Evolutionary conservation across 495 filamentous ascomycete species (phyloP).

Genomic region (Glonium stellatum): DNA sequence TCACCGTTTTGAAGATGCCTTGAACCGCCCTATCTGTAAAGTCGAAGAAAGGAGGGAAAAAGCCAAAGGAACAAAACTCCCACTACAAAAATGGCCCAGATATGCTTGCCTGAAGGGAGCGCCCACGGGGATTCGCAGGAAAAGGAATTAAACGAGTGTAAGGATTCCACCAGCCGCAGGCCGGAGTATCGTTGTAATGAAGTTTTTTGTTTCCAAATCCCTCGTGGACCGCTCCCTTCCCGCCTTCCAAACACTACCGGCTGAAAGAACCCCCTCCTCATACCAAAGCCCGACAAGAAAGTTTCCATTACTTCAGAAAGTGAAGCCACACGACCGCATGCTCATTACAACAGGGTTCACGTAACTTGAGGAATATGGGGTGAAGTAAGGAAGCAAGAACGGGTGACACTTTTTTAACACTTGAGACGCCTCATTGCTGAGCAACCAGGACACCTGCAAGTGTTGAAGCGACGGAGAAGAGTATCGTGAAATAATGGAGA

Average conservation of each 20-base stretch:
- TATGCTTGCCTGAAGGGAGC: background rate
- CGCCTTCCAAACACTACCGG: background rate
- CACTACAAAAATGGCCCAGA: background rate
- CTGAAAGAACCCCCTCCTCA: background rate
- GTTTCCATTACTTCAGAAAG: background rate
- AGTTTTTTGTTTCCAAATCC: background rate
- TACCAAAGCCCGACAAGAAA: background rate
- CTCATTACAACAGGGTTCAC: slow-evolving; percentile 25
- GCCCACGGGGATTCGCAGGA: background rate
- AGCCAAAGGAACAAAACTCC: background rate
- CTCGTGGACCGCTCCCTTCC: background rate
- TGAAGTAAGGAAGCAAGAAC: slow-evolving; percentile 2
- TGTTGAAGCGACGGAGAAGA: background rate
- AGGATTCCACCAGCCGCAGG: slow-evolving; percentile 23
- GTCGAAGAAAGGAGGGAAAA: background rate
- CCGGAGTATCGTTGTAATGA: background rate
- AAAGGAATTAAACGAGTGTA: slow-evolving; percentile 23
- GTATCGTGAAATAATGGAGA: background rate
- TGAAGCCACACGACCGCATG: slow-evolving; percentile 12
- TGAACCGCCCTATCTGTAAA: background rate
- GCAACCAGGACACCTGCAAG: background rate
- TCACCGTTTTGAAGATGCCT: slow-evolving; percentile 1
- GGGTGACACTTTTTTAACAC: background rate
- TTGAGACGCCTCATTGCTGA: background rate
- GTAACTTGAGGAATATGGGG: slow-evolving; percentile 6